These are phyloP conservation scores for Leishmania lainsoni DNA, from an alignment of 208 protist genomes.

Conservation along the genomic window DNA sequence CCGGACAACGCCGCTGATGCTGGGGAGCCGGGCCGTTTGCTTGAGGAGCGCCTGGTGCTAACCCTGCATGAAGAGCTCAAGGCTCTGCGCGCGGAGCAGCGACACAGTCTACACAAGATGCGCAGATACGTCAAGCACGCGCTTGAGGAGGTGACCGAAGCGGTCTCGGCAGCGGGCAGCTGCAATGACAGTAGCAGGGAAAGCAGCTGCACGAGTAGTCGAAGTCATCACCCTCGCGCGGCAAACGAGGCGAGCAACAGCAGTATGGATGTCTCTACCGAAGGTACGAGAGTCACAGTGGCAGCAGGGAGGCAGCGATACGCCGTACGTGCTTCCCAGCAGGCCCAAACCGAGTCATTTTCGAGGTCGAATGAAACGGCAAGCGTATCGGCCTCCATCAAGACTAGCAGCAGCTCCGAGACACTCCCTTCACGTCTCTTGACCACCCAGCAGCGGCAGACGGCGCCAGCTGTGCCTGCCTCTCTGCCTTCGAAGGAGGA, in stretches of 20 bases:
- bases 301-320: background rate
- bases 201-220: slow-evolving; percentile 3
- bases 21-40: background rate
- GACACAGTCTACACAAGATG: slow-evolving; percentile 15
- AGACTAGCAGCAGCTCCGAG: background rate
- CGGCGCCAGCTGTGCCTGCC: slow-evolving; percentile 13
- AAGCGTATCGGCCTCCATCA: background rate
- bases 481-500: slow-evolving; percentile 15
- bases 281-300: background rate
- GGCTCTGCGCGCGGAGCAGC: slow-evolving; percentile 24
- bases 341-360: too few relatives aligned
- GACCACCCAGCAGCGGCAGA: background rate
- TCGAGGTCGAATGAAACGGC: background rate
- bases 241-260: background rate
- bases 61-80: slow-evolving; percentile 22
- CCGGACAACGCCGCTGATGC: background rate
- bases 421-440: background rate
- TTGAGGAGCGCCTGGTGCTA: background rate
- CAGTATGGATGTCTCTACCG: background rate
- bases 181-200: slow-evolving; percentile 7
- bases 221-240: background rate
- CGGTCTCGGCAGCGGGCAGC: background rate
- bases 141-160: slow-evolving; percentile 7
- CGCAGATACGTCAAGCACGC: slow-evolving; percentile 17
- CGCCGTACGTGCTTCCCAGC: background rate